A percentile compares a stretch with the other conserved stretches of the same genome.
Evolutionary conservation across 1,284 basidiomycete genomes (phyloP).

Genomic region (Cryptococcus floricola): DNA sequence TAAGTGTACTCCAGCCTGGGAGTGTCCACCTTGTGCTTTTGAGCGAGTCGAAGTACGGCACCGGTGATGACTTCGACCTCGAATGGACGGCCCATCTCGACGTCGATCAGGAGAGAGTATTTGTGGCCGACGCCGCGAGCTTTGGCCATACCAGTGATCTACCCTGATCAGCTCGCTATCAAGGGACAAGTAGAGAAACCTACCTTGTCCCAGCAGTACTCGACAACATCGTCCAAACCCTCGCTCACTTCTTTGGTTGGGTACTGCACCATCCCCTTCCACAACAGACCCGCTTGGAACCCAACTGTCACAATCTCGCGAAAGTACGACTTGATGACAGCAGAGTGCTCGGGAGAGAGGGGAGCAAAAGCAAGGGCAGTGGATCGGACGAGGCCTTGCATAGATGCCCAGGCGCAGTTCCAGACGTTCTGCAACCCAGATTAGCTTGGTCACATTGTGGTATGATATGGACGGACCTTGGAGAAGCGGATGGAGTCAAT

Average conservation of each 20-base stretch:
- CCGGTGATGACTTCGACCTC: slow-evolving; percentile 47
- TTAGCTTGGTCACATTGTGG: not conserved
- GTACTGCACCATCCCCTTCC: slow-evolving; percentile 33
- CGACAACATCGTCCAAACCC: slow-evolving; percentile 18
- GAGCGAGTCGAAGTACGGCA: slow-evolving; percentile 37
- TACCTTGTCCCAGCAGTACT: slow-evolving; percentile 23
- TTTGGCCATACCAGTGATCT: slow-evolving; percentile 7
- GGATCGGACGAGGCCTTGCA: slow-evolving; percentile 38
- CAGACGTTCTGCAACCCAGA: slow-evolving; percentile 38
- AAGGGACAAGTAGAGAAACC: slow-evolving; percentile 6
- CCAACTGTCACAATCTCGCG: slow-evolving; percentile 39
- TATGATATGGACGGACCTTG: slow-evolving; percentile 21
- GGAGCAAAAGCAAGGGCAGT: slow-evolving; percentile 25
- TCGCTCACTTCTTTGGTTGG: slow-evolving; percentile 20
- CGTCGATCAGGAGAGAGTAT: slow-evolving; percentile 42
- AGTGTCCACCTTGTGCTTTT: slow-evolving; percentile 21
- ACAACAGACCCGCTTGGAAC: slow-evolving; percentile 34
- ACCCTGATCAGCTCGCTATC: not conserved
- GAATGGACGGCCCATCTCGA: slow-evolving; percentile 44
- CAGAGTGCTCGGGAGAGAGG: slow-evolving; percentile 20
- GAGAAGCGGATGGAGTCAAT: slow-evolving; percentile 35
- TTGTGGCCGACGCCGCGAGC: slow-evolving; percentile 31
- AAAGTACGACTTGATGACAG: slow-evolving; percentile 35
- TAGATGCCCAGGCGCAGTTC: slow-evolving; percentile 40
- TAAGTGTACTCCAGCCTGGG: slow-evolving; percentile 36